A percentile compares a stretch with the other conserved stretches of the same genome.
phyloP scores from a whole-genome alignment of 2,329 filamentous ascomycete species.

The Parastagonospora nodorum region DNA sequence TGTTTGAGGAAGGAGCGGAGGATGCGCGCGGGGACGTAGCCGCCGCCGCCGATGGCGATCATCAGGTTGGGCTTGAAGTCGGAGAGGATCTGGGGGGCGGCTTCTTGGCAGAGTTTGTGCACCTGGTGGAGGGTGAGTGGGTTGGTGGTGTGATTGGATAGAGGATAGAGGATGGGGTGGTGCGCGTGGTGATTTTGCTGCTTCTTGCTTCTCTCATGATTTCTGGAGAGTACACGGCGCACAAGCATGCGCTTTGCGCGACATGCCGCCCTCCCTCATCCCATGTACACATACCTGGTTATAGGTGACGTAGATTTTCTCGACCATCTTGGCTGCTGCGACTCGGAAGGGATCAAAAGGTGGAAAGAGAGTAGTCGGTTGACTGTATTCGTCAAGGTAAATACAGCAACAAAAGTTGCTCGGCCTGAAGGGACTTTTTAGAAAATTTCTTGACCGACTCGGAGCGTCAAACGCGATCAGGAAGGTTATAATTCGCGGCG shows the following conservation, averaged over 20 bases:
- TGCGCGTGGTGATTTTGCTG: too few relatives aligned
- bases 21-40: constrained; percentile 96
- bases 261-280: too few relatives aligned
- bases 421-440: not conserved
- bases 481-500: not conserved
- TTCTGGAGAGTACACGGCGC: too few relatives aligned
- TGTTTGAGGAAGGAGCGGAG: constrained; percentile 96
- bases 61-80: constrained; percentile 93
- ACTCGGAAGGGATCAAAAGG: not conserved
- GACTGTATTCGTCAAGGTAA: not conserved
- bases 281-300: constrained; percentile 45
- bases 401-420: not conserved
- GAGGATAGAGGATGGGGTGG: not conserved
- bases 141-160: not conserved
- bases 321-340: constrained; percentile 39
- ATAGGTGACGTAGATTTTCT: constrained; percentile 51
- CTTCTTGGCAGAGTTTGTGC: constrained; percentile 93
- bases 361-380: not conserved
- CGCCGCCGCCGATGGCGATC: constrained; percentile 96
- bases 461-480: not conserved
- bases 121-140: constrained; percentile 63
- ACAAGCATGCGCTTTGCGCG: not conserved
- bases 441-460: not conserved
- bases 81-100: constrained; percentile 79
- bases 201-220: too few relatives aligned